Conservation (phyloP, 78 protist species). For the Mastigamoeba balamuthi region DNA sequence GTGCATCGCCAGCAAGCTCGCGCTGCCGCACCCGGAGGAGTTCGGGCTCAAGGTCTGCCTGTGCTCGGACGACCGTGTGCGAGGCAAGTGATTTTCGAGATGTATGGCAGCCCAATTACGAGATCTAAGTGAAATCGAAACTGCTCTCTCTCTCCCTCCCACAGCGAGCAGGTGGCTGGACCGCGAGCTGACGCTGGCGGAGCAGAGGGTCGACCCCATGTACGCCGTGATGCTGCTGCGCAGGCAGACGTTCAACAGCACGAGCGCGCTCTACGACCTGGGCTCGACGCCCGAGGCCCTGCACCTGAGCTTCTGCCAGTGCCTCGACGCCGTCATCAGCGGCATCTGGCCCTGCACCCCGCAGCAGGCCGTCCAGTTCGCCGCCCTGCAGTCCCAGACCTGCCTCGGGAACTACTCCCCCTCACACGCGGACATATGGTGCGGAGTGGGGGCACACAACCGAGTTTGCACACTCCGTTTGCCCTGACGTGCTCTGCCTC, state of each 20-base stretch:
- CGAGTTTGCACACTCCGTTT: too few relatives aligned
- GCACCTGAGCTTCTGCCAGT: slow-evolving; percentile 37
- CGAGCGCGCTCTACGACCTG: slow-evolving; percentile 21
- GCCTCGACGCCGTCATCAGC: slow-evolving; percentile 44
- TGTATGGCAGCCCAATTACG: too few relatives aligned
- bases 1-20: slow-evolving; percentile 26
- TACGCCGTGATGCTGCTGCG: slow-evolving; percentile 17
- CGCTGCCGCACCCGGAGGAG: slow-evolving; percentile 36
- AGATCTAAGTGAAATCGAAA: too few relatives aligned
- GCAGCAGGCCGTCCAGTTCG: slow-evolving; percentile 64
- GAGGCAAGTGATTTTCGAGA: too few relatives aligned
- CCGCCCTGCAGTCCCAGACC: slow-evolving; percentile 60
- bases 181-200: slow-evolving; percentile 24
- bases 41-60: slow-evolving; percentile 15
- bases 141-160: too few relatives aligned
- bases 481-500: too few relatives aligned
- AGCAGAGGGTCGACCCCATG: slow-evolving; percentile 35
- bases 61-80: slow-evolving; percentile 3
- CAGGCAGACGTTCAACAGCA: slow-evolving; percentile 24
- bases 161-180: slow-evolving; percentile 36
- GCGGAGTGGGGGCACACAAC: too few relatives aligned
- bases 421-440: too few relatives aligned
- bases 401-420: slow-evolving; percentile 56
- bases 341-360: slow-evolving; percentile 50
- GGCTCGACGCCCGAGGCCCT: slow-evolving; percentile 26